Conservation (phyloP, 805 yeast species). For the Vanderwaltozyma tropicalis region DNA sequence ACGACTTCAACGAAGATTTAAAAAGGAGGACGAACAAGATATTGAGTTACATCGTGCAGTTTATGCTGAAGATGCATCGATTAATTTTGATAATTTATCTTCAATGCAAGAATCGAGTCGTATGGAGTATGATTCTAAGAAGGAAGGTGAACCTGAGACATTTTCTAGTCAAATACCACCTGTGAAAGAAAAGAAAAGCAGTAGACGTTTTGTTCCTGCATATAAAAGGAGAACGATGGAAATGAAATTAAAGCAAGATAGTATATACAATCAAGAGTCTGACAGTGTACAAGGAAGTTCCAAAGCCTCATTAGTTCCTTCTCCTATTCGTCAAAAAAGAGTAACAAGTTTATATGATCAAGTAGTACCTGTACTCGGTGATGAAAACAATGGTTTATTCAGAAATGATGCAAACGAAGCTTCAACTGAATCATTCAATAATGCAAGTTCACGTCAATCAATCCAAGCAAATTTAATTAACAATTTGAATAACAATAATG, state of each 20-base stretch:
- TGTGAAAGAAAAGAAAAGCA: slow-evolving; percentile 1
- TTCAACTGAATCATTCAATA: not conserved
- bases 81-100: slow-evolving; percentile 24
- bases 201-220: slow-evolving; percentile 27
- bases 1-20: slow-evolving; percentile 30
- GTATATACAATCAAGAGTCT: slow-evolving; percentile 9
- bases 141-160: too few species aligned
- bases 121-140: not conserved
- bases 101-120: slow-evolving; percentile 11
- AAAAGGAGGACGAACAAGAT: slow-evolving; percentile 31
- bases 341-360: slow-evolving; percentile 14
- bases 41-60: slow-evolving; percentile 24
- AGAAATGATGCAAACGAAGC: slow-evolving; percentile 12
- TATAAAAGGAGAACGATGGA: slow-evolving; percentile 29
- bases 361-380: slow-evolving; percentile 16
- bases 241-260: slow-evolving; percentile 1
- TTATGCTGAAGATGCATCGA: slow-evolving; percentile 29
- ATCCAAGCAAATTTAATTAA: slow-evolving; percentile 14
- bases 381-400: slow-evolving; percentile 6
- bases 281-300: slow-evolving; percentile 13
- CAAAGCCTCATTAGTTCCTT: slow-evolving; percentile 9
- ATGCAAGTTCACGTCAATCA: not conserved
- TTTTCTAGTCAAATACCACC: too few species aligned
- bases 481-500: slow-evolving; percentile 14
- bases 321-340: slow-evolving; percentile 6